Percentiles rank a stretch among this genome's conserved stretches.
phyloP scores from a whole-genome alignment of 2,329 filamentous ascomycete species.

The Epichloe hybrida region DNA sequence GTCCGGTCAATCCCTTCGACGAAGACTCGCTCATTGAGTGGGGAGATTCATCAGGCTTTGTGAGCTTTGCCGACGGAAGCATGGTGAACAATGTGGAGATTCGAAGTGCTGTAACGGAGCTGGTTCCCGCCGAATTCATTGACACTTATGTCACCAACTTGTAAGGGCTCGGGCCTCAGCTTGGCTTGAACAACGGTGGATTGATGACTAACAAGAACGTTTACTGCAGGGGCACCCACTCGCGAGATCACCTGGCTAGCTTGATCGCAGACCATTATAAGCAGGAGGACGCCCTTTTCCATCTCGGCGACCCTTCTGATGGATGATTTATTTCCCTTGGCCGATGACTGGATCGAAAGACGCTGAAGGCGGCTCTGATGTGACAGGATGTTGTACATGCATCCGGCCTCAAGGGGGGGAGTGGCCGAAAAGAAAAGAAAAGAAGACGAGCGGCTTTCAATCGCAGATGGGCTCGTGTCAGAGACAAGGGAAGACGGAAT shows the following conservation, averaged over 20 bases:
- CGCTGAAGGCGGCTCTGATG: not conserved
- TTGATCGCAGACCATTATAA: slow-evolving; percentile 67
- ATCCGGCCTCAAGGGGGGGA: not conserved
- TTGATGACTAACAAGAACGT: not conserved
- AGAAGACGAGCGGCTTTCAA: not conserved
- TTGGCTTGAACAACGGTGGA: not conserved
- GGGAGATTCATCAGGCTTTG: slow-evolving; percentile 64
- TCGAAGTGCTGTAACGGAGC: slow-evolving; percentile 68
- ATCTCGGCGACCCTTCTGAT: slow-evolving; percentile 28
- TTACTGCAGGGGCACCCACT: slow-evolving; percentile 44
- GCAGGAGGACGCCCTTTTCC: slow-evolving; percentile 54
- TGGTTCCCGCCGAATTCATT: slow-evolving; percentile 62
- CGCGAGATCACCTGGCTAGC: slow-evolving; percentile 57
- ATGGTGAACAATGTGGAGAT: slow-evolving; percentile 68
- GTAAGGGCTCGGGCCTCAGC: slow-evolving; percentile 22
- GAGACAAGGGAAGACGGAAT: not conserved
- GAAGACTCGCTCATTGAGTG: slow-evolving; percentile 74
- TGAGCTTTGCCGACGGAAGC: slow-evolving; percentile 65
- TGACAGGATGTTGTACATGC: not conserved
- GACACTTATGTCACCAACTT: slow-evolving; percentile 75
- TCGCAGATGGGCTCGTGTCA: not conserved
- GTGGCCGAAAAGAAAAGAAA: not conserved
- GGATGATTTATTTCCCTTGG: slow-evolving; percentile 7
- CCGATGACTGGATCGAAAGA: not conserved
- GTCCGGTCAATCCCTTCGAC: slow-evolving; percentile 76